phyloP scores from a whole-genome alignment of 768 basidiomycete genomes.

The Auricularia heimuer region DNA sequence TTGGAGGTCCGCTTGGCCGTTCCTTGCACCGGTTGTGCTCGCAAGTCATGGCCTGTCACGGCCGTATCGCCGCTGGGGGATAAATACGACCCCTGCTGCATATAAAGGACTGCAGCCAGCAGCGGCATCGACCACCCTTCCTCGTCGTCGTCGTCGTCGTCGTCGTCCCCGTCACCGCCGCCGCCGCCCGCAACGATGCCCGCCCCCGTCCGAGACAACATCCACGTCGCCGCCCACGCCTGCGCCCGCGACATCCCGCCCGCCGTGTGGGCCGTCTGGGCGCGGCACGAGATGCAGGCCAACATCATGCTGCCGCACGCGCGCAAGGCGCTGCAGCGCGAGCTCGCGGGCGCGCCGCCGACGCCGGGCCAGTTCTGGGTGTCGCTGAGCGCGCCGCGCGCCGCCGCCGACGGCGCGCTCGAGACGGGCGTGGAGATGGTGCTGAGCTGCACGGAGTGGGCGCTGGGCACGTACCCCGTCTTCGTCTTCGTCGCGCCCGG shows the following conservation, averaged over 20 bases:
- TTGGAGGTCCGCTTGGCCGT: no score
- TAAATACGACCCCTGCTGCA: no score
- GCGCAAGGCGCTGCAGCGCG: slow-evolving; percentile 1
- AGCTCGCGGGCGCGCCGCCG: neutral
- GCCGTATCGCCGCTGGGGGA: no score
- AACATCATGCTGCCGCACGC: slow-evolving; percentile 48
- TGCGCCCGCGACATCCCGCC: neutral
- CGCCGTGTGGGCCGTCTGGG: neutral
- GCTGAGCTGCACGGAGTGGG: slow-evolving; percentile 47
- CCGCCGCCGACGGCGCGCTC: neutral
- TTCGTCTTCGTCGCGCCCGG: slow-evolving; percentile 42
- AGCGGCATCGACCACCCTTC: no score
- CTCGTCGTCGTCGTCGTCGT: no score
- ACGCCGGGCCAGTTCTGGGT: neutral
- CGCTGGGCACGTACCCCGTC: slow-evolving; percentile 51
- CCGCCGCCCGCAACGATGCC: neutral
- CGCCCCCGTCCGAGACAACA: neutral
- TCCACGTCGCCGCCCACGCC: neutral
- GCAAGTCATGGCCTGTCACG: no score
- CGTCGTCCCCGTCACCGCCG: neutral
- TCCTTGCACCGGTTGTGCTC: no score
- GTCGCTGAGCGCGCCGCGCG: neutral
- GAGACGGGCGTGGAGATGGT: slow-evolving; percentile 21
- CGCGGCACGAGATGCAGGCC: slow-evolving; percentile 28
- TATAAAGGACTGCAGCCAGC: no score